Conservation (phyloP, 345 rosid species). For the Streptanthus diversifolius region DNA sequence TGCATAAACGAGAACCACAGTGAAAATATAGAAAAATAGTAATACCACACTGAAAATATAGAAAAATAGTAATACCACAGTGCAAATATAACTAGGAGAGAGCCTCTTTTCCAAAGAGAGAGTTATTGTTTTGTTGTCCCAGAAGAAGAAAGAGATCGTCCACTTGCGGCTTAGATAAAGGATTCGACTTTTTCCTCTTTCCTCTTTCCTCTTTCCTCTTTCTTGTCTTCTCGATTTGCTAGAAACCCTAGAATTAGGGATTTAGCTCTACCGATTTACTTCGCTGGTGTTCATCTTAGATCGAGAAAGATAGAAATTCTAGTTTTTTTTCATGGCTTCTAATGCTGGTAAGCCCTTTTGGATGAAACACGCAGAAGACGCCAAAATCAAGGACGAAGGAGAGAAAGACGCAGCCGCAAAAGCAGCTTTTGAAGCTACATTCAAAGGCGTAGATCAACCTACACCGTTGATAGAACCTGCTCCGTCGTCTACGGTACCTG, state of each 20-base stretch:
- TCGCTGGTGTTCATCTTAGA: neutral
- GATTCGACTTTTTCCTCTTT: neutral
- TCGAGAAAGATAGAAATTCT: neutral
- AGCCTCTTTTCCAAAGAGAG: neutral
- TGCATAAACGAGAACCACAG: too few species aligned
- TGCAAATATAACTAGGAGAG: neutral
- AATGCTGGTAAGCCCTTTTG: constrained; percentile 63
- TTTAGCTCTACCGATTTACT: neutral
- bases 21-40: too few species aligned
- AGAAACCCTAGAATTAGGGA: constrained; percentile 27
- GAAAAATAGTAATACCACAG: neutral
- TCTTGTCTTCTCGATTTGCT: constrained; percentile 12
- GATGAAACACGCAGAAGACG: constrained; percentile 98
- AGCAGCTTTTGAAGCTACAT: constrained; percentile 96
- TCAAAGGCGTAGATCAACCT: constrained; percentile 51
- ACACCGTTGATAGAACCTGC: constrained; percentile 48
- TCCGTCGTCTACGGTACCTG: constrained; percentile 37
- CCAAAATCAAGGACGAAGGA: constrained; percentile 81
- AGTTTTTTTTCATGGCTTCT: constrained; percentile 41
- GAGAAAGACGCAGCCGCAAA: constrained; percentile 93
- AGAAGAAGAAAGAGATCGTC: neutral
- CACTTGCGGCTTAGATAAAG: constrained; percentile 17
- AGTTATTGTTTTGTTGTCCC: neutral
- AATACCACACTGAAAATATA: neutral
- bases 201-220: neutral